A percentile compares a stretch with the other conserved stretches of the same genome.
Evolutionary conservation across 129 eudicot species (phyloP).

Genomic region (Arctium lappa): DNA sequence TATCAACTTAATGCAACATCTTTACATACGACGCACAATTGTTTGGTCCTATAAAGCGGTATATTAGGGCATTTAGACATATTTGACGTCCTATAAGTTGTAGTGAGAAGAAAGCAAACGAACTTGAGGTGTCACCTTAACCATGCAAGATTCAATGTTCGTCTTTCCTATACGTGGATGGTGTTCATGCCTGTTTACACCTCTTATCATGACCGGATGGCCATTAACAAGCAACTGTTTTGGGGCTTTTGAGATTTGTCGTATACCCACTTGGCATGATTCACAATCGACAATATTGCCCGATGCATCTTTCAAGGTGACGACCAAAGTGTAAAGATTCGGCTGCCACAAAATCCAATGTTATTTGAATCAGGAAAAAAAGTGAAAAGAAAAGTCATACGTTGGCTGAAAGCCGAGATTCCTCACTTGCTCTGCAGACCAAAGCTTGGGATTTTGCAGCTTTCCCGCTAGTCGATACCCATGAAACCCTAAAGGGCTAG

Average conservation of each 20-base stretch:
- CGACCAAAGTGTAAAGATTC: constrained; percentile 78
- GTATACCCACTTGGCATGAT: constrained; percentile 90
- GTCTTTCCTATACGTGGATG: constrained; percentile 97
- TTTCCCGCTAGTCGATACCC: constrained; percentile 66
- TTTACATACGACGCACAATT: neutral
- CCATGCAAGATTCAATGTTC: constrained; percentile 93
- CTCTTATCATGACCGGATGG: constrained; percentile 81
- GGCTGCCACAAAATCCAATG: constrained; percentile 56
- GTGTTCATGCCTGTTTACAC: constrained; percentile 97
- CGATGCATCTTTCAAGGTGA: constrained; percentile 78
- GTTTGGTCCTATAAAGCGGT: neutral
- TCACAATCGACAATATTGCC: constrained; percentile 78
- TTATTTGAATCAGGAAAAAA: neutral
- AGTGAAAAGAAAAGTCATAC: neutral
- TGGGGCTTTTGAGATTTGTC: constrained; percentile 74
- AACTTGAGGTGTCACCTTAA: constrained; percentile 55
- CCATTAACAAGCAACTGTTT: constrained; percentile 96
- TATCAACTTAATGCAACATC: neutral
- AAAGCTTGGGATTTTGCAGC: constrained; percentile 73
- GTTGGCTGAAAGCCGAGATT: constrained; percentile 2
- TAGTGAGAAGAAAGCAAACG: neutral
- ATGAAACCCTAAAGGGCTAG: constrained; percentile 51
- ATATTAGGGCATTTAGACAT: neutral
- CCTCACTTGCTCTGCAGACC: constrained; percentile 89
- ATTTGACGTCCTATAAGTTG: neutral